Evolutionary conservation across 2,329 filamentous ascomycete genomes (phyloP).

Genomic region (Fonsecaea monophora): DNA sequence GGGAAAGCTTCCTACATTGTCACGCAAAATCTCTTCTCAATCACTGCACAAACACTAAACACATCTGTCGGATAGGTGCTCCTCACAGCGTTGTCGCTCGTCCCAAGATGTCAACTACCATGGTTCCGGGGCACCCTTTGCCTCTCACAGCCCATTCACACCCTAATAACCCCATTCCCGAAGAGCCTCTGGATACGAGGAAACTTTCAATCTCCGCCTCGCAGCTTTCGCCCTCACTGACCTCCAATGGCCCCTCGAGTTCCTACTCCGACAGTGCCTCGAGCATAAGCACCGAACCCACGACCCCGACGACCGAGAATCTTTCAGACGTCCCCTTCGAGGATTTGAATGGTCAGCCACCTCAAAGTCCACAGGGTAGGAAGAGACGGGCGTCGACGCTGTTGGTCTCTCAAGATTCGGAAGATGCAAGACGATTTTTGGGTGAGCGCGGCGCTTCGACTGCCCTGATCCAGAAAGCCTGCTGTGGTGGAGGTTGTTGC

Average conservation of each 20-base stretch:
- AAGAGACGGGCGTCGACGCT: constrained; percentile 55
- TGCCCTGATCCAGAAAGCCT: constrained; percentile 67
- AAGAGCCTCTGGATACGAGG: constrained; percentile 52
- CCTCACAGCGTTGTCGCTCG: background rate
- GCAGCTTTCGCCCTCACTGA: constrained; percentile 43
- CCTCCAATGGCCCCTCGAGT: constrained; percentile 44
- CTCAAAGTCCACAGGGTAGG: constrained; percentile 40
- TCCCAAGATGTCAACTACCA: constrained; percentile 22
- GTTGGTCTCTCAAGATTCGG: constrained; percentile 63
- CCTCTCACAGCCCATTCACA: constrained; percentile 51
- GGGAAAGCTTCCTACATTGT: background rate
- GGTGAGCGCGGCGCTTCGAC: constrained; percentile 60
- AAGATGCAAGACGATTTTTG: constrained; percentile 65
- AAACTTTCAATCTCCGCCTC: constrained; percentile 47
- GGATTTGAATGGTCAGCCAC: constrained; percentile 22
- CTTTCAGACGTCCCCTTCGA: constrained; percentile 46
- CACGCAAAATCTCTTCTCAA: no score
- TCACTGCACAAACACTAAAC: background rate
- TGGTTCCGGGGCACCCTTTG: constrained; percentile 30
- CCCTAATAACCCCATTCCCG: constrained; percentile 56
- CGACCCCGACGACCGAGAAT: constrained; percentile 51
- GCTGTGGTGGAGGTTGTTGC: constrained; percentile 70
- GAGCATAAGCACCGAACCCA: constrained; percentile 48
- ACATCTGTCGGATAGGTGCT: constrained; percentile 6
- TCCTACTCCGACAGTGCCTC: constrained; percentile 44